phyloP scores from a whole-genome alignment of 371 early-diverging fungal species.

The Thermomucor indicae-seudaticae region DNA sequence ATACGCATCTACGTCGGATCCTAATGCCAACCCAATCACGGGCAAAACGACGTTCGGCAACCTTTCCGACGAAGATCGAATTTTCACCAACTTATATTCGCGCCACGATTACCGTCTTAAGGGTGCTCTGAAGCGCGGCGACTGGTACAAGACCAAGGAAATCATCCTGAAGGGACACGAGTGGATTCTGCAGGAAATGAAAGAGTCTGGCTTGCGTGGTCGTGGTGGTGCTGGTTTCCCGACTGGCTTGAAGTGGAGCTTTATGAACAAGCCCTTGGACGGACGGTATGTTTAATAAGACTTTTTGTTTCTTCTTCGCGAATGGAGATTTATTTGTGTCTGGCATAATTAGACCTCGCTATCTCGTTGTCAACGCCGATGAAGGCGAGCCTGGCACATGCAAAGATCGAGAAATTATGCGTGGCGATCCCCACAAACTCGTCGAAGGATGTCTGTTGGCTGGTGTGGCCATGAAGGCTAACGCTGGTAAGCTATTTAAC shows the following conservation, averaged over 20 bases:
- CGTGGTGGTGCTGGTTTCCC: slow-evolving; percentile 99
- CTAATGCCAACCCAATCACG: slow-evolving; percentile 48
- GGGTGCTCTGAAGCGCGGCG: slow-evolving; percentile 92
- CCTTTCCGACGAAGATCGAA: slow-evolving; percentile 90
- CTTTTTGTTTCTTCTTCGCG: too few relatives aligned
- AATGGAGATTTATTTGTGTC: too few relatives aligned
- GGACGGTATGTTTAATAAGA: slow-evolving; percentile 57
- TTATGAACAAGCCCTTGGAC: slow-evolving; percentile 94
- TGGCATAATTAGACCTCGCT: slow-evolving; percentile 66
- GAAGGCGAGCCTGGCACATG: slow-evolving; percentile 99
- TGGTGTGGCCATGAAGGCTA: slow-evolving; percentile 96
- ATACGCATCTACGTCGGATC: slow-evolving; percentile 46
- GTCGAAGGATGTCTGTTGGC: slow-evolving; percentile 96
- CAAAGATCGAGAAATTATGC: slow-evolving; percentile 98
- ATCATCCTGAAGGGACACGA: slow-evolving; percentile 92
- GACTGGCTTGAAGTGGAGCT: slow-evolving; percentile 96
- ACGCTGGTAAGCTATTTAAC: slow-evolving; percentile 55
- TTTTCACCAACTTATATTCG: slow-evolving; percentile 96
- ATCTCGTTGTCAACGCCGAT: slow-evolving; percentile 96
- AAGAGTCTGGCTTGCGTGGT: slow-evolving; percentile 93
- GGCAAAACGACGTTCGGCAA: slow-evolving; percentile 62
- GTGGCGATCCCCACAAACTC: slow-evolving; percentile 97
- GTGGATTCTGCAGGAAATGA: slow-evolving; percentile 97
- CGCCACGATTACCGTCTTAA: slow-evolving; percentile 86
- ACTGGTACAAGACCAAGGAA: slow-evolving; percentile 99